A percentile compares a stretch with the other conserved stretches of the same genome.
These are phyloP conservation scores for Casuarina cunninghamiana DNA, from an alignment of 306 rosid species.

Conservation along the genomic window DNA sequence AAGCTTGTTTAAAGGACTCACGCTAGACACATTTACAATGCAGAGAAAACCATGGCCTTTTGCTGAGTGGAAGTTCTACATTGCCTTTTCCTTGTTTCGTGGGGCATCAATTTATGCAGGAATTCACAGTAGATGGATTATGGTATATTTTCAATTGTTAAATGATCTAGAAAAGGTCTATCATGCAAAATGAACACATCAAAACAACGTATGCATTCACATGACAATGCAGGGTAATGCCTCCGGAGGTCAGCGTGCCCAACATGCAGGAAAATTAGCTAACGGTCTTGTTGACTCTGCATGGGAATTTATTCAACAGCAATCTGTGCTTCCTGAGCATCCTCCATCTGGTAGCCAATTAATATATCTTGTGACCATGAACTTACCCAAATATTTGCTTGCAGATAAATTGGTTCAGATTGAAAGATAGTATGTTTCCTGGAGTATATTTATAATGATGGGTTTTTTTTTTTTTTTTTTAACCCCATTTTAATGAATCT, in stretches of 20 bases:
- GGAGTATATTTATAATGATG: conserved; percentile 21
- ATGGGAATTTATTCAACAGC: conserved; percentile 58
- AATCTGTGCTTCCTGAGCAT: conserved; percentile 69
- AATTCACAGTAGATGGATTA: conserved; percentile 77
- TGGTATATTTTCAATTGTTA: conserved; percentile 50
- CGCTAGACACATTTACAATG: conserved; percentile 29
- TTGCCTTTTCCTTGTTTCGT: conserved; percentile 80
- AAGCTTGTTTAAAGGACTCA: conserved; percentile 23
- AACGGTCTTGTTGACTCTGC: conserved; percentile 64
- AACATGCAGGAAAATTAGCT: conserved; percentile 50
- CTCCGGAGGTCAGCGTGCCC: conserved; percentile 88
- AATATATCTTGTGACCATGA: conserved; percentile 19
- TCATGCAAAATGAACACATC: conserved; percentile 20
- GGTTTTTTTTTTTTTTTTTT: conserved; percentile 6
- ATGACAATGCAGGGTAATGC: conserved; percentile 83
- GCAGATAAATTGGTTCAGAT: conserved; percentile 11
- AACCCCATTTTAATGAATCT: conserved; percentile 23
- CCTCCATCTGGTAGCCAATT: conserved; percentile 78
- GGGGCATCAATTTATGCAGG: conserved; percentile 90
- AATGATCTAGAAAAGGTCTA: conserved; percentile 20
- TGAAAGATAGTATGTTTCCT: conserved; percentile 23
- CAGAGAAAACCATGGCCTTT: conserved; percentile 92
- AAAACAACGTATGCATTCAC: conserved; percentile 19
- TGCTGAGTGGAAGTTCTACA: conserved; percentile 88
- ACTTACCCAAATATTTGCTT: conserved; percentile 18